phyloP scores from a whole-genome alignment of 768 basidiomycete species.

The Auriculariales sp. region DNA sequence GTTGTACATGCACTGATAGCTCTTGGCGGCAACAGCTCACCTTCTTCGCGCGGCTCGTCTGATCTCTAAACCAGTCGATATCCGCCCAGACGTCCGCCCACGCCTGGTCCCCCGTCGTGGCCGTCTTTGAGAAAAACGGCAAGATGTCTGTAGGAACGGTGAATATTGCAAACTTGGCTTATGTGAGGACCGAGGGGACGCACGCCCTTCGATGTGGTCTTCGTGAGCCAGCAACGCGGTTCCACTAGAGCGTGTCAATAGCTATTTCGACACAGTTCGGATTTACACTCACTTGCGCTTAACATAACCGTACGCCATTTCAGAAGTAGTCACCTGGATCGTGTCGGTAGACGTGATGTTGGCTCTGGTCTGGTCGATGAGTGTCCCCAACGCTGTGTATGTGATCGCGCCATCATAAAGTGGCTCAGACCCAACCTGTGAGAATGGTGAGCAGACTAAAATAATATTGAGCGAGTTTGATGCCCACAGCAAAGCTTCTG shows the following conservation, averaged over 20 bases:
- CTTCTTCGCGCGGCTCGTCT: neutral
- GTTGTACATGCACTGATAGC: too few species aligned
- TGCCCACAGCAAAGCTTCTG: constrained; percentile 3
- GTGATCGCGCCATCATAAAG: constrained; percentile 3
- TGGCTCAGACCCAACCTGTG: constrained; percentile 1
- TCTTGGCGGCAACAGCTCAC: too few species aligned
- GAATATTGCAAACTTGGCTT: neutral
- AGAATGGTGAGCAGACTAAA: too few species aligned
- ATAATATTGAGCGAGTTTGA: too few species aligned
- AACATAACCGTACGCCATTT: neutral
- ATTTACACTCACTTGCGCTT: too few species aligned
- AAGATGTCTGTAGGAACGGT: neutral
- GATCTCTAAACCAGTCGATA: neutral
- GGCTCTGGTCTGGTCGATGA: neutral
- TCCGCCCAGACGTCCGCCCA: neutral
- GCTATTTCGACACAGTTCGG: too few species aligned
- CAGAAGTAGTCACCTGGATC: neutral
- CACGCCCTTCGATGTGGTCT: neutral
- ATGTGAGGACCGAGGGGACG: neutral
- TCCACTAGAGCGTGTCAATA: too few species aligned
- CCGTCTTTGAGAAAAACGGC: neutral
- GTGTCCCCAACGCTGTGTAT: neutral
- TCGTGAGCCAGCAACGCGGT: neutral
- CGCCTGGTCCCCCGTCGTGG: neutral
- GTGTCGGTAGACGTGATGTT: neutral